A percentile compares a stretch with the other conserved stretches of the same genome.
Evolutionary conservation across 139 green algal genomes (phyloP).

Genomic region (Edaphochlamys debaryana): DNA sequence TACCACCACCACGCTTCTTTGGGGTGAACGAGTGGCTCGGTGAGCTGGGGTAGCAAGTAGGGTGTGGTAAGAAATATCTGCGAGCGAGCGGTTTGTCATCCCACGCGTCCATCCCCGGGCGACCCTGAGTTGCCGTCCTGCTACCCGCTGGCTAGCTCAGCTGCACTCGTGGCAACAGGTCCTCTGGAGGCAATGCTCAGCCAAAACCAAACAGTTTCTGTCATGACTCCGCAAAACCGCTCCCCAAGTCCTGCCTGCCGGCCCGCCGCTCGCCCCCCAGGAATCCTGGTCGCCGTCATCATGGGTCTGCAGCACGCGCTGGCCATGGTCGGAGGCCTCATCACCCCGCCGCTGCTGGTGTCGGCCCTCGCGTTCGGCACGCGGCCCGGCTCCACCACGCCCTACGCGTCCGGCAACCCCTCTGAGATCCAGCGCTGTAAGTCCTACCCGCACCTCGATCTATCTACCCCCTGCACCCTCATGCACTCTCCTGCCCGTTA

Average conservation of each 20-base stretch:
- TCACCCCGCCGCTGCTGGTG: slow-evolving; percentile 66
- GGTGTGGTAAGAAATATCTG: too few relatives aligned
- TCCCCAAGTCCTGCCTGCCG: too few relatives aligned
- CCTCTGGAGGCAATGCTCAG: too few relatives aligned
- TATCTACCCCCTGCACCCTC: too few relatives aligned
- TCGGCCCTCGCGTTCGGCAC: slow-evolving; percentile 6
- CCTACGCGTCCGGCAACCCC: slow-evolving; percentile 1
- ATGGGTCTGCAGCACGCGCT: slow-evolving; percentile 82
- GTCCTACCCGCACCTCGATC: too few relatives aligned
- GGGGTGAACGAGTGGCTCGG: slow-evolving; percentile 16
- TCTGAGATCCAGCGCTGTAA: slow-evolving; percentile 33
- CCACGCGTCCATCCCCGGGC: too few relatives aligned
- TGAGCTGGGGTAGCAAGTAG: neutral
- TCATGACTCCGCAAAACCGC: too few relatives aligned
- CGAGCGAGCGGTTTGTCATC: too few relatives aligned
- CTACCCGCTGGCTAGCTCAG: too few relatives aligned
- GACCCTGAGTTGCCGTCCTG: neutral
- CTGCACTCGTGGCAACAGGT: too few relatives aligned
- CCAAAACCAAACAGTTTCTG: too few relatives aligned
- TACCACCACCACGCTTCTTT: slow-evolving; percentile 19
- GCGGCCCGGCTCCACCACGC: neutral
- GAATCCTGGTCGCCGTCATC: slow-evolving; percentile 61
- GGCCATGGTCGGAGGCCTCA: slow-evolving; percentile 76
- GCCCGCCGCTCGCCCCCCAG: too few relatives aligned
- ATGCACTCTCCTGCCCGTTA: neutral